Conservation (phyloP, 208 protist species). For the Acanthamoeba castellanii region DNA sequence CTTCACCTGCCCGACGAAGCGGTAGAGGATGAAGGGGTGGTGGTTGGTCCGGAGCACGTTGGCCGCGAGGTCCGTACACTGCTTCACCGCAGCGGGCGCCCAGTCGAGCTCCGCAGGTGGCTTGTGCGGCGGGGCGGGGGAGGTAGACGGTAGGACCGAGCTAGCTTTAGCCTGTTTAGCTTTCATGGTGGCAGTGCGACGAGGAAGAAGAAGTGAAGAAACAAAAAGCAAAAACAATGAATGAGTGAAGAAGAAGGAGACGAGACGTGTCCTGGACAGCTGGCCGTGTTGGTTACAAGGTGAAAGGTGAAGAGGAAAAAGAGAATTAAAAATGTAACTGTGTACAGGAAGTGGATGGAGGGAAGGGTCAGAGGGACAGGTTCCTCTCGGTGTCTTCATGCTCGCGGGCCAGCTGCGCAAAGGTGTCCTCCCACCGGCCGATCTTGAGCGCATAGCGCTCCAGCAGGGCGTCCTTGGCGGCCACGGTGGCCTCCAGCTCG, state of each 20-base stretch:
- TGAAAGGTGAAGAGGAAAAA: neutral
- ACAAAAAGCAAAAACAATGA: too few relatives aligned
- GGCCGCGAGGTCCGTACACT: neutral
- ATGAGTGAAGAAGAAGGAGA: neutral
- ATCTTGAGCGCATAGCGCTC: constrained; percentile 16
- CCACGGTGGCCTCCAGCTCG: neutral
- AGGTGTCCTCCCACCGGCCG: neutral
- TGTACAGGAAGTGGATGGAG: too few relatives aligned
- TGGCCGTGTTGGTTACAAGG: neutral
- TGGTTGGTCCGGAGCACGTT: neutral
- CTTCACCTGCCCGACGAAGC: neutral
- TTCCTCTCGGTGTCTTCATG: neutral
- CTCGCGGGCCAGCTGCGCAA: neutral
- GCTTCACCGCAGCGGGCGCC: neutral
- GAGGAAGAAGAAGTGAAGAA: too few relatives aligned
- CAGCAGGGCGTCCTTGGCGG: constrained; percentile 5
- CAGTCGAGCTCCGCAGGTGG: neutral
- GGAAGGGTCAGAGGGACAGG: neutral
- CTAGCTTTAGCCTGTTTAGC: too few relatives aligned
- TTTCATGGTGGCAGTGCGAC: too few relatives aligned
- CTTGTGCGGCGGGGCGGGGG: too few relatives aligned
- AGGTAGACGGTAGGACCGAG: too few relatives aligned
- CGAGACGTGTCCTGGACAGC: neutral
- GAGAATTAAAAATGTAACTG: neutral
- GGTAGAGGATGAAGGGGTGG: neutral